Percentiles rank a stretch among this genome's conserved stretches.
phyloP scores from a whole-genome alignment of 2,329 filamentous ascomycete genomes.

The Exophiala spinifera region DNA sequence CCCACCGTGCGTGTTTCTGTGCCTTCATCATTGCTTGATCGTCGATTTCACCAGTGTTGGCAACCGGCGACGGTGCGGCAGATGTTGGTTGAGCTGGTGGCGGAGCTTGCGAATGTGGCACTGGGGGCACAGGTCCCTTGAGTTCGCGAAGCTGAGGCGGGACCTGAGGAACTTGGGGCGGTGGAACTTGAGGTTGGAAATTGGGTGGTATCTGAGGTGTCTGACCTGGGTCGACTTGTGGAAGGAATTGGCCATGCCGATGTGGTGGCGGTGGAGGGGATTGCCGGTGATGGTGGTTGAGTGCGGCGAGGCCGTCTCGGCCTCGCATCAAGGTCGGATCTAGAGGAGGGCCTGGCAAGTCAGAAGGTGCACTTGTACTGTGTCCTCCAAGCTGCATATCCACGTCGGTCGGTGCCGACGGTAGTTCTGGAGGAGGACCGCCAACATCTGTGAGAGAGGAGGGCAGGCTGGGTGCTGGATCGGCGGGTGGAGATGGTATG shows the following conservation, averaged over 20 bases:
- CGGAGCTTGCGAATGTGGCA: constrained; percentile 12
- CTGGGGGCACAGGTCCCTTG: constrained; percentile 19
- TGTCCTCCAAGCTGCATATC: not conserved
- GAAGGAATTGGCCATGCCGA: constrained; percentile 19
- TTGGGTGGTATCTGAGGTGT: constrained; percentile 26
- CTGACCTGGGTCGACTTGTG: constrained; percentile 13
- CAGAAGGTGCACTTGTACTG: not conserved
- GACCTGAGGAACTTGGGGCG: constrained; percentile 15
- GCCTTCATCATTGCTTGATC: constrained; percentile 76
- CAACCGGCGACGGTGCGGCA: constrained; percentile 23
- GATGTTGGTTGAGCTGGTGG: constrained; percentile 18
- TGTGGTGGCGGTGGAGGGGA: constrained; percentile 26
- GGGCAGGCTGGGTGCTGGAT: constrained; percentile 31
- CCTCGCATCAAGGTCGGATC: constrained; percentile 8
- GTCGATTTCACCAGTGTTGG: constrained; percentile 40
- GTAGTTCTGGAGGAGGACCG: constrained; percentile 24
- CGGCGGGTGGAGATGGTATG: constrained; percentile 39
- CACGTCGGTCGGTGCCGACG: constrained; percentile 27
- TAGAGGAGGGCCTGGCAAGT: constrained; percentile 12
- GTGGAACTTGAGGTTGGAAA: constrained; percentile 25
- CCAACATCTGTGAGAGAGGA: constrained; percentile 28
- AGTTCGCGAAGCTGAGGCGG: constrained; percentile 20
- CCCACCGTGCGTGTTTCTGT: constrained; percentile 96
- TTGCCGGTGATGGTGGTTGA: constrained; percentile 10
- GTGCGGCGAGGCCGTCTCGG: constrained; percentile 12